These are phyloP conservation scores for Cyberlindnera maritima DNA, from an alignment of 805 yeast genomes.

Conservation along the genomic window DNA sequence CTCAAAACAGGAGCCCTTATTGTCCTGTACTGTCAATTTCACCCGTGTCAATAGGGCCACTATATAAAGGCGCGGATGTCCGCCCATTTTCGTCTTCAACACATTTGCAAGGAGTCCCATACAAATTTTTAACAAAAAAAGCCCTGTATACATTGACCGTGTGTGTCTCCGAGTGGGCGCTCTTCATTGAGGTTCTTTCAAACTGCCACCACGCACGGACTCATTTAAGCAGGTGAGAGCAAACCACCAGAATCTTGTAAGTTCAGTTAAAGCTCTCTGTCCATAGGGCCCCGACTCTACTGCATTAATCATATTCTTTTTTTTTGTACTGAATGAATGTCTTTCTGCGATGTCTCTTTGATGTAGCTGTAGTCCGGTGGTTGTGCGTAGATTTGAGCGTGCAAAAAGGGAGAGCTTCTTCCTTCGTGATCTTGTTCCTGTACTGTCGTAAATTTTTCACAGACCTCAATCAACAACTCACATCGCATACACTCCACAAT, in stretches of 20 bases:
- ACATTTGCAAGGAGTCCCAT: too few relatives aligned
- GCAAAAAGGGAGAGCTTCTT: too few relatives aligned
- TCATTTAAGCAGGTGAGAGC: slow-evolving; percentile 22
- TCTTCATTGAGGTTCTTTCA: neutral
- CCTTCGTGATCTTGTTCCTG: neutral
- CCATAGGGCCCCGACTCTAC: slow-evolving; percentile 22
- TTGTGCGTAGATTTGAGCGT: too few relatives aligned
- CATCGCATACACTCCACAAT: neutral
- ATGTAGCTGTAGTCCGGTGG: too few relatives aligned
- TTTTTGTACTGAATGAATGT: too few relatives aligned
- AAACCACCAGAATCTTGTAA: slow-evolving; percentile 13
- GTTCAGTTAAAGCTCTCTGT: slow-evolving; percentile 20
- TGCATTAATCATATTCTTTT: slow-evolving; percentile 17
- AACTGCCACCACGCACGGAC: slow-evolving; percentile 9
- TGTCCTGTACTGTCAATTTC: neutral
- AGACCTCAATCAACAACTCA: too few relatives aligned
- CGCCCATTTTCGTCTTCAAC: too few relatives aligned
- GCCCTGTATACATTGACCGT: slow-evolving; percentile 22
- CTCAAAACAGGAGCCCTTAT: too few relatives aligned
- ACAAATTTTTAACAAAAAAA: slow-evolving; percentile 4
- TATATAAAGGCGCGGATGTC: neutral
- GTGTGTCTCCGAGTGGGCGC: slow-evolving; percentile 1
- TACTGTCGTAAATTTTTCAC: too few relatives aligned
- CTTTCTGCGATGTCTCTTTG: too few relatives aligned
- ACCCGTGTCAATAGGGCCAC: neutral